Base-by-base conservation (phyloP, 306 rosid genomes). In the Rosa multiflora region DNA sequence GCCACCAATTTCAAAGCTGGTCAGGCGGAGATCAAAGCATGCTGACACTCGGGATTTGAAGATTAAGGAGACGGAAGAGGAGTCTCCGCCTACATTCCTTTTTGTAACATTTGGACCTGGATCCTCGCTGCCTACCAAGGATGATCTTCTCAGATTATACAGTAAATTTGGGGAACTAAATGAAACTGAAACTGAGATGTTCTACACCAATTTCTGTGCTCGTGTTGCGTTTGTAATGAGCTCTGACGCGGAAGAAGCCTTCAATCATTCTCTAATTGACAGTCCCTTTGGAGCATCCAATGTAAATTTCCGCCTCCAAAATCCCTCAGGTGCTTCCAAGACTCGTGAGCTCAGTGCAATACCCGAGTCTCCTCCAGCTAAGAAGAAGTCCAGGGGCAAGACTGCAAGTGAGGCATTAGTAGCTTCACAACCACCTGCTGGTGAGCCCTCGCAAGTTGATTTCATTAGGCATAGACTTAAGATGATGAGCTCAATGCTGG, bases 101-200 rank as follows among this genome's bases (percentile, higher is more conserved):
- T 62, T 78, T 32, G 86, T 81, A 21, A 81, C 89, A 75, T 93
- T 93, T 77, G 85, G 83, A 48, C 83, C 92, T 3, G 95, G 92
- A 9, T 86, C 95, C 48, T 11, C 76, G 4, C 74, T 90, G 56
- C 98, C 98, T 55, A 78, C 97, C 14, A 93, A 85, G 78, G 81
- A 89, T 69, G 90, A 88, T 84, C 89, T 93, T 15, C 46, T 91
- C 55, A 42, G 70, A 47, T 73, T 85, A 58, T 93, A 85, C 64
- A 5, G 93, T 5, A 76, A 88, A 84, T 91, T 80, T 73, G 97
- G 98, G 56, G 74, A 82, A 46, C 85, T 93, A 82, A 74, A 91
- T 49, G 90, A 83, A 84, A 63, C 62, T 4, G 91, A 87, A 83
- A 93, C 98, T 2, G 83, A 91, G 29, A 78, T 87, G 91, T 85